Percentiles rank a stretch among this genome's conserved stretches.
Evolutionary conservation across 495 filamentous ascomycete genomes (phyloP).

Genomic region (Tetracladium marchalianum): DNA sequence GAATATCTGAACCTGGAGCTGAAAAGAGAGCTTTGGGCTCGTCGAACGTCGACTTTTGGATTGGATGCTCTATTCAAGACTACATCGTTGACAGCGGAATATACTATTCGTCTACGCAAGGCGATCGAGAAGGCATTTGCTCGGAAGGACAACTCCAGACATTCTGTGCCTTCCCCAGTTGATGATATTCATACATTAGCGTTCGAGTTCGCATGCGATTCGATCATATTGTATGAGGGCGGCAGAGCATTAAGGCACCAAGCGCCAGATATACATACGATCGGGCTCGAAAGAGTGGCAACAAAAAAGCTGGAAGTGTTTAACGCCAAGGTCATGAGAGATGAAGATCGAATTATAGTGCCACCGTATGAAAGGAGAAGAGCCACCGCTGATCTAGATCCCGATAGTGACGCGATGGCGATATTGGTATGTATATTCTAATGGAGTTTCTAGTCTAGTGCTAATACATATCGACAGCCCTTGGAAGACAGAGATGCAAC

Average conservation of each 20-base stretch:
- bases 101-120: constrained; percentile 4
- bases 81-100: constrained; percentile 5
- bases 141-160: background rate
- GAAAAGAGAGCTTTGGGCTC: constrained; percentile 6
- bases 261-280: background rate
- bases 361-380: constrained; percentile 1
- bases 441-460: constrained; percentile 1
- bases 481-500: background rate
- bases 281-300: background rate
- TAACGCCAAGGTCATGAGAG: background rate
- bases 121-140: constrained; percentile 1
- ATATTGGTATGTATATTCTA: constrained; percentile 2
- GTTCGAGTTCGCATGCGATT: background rate
- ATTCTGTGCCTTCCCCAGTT: constrained; percentile 1
- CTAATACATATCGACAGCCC: constrained; percentile 1
- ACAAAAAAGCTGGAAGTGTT: background rate
- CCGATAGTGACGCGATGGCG: background rate
- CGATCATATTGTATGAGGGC: background rate
- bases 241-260: background rate
- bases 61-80: constrained; percentile 3
- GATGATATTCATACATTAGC: background rate
- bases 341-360: constrained; percentile 1
- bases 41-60: constrained; percentile 5
- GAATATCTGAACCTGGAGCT: constrained; percentile 5
- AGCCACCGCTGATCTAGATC: background rate